Percentiles rank a stretch among this genome's conserved stretches.
These are phyloP conservation scores for Thielaviopsis populi DNA, from an alignment of 2,329 filamentous ascomycete species.

Conservation along the genomic window DNA sequence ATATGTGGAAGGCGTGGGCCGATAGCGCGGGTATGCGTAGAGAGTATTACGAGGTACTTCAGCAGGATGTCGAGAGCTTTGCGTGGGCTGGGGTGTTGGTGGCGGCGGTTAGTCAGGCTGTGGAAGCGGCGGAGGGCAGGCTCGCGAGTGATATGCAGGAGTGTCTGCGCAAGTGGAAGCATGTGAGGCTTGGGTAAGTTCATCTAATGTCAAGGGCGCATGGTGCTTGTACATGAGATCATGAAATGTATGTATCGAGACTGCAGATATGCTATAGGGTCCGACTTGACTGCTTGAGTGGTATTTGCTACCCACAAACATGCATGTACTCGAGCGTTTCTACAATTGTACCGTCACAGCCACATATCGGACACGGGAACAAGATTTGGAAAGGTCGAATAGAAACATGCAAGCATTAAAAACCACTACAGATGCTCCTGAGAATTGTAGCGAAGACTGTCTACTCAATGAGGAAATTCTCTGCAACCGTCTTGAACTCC, in stretches of 20 bases:
- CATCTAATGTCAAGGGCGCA: background rate
- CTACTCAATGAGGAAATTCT: conserved; percentile 64
- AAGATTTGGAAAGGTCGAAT: background rate
- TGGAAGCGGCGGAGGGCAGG: conserved; percentile 32
- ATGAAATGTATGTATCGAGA: background rate
- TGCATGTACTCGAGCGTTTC: background rate
- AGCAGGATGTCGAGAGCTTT: conserved; percentile 29
- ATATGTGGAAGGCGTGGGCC: conserved; percentile 39
- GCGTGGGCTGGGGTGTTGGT: conserved; percentile 34
- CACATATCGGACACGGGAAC: too few relatives aligned
- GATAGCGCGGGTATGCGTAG: conserved; percentile 40
- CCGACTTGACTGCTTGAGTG: background rate
- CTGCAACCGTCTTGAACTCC: conserved; percentile 61
- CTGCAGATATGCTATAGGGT: background rate
- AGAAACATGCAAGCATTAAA: conserved; percentile 12
- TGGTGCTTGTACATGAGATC: background rate
- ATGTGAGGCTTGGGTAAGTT: conserved; percentile 33
- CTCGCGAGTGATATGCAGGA: conserved; percentile 39
- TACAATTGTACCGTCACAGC: background rate
- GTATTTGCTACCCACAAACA: background rate
- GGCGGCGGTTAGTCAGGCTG: conserved; percentile 32
- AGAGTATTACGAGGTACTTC: conserved; percentile 27
- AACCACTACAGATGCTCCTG: background rate
- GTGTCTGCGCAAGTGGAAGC: conserved; percentile 38
- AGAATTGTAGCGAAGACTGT: conserved; percentile 15